Base-by-base conservation (phyloP, 371 early-diverging fungal species). In the Scutellospora calospora region DNA sequence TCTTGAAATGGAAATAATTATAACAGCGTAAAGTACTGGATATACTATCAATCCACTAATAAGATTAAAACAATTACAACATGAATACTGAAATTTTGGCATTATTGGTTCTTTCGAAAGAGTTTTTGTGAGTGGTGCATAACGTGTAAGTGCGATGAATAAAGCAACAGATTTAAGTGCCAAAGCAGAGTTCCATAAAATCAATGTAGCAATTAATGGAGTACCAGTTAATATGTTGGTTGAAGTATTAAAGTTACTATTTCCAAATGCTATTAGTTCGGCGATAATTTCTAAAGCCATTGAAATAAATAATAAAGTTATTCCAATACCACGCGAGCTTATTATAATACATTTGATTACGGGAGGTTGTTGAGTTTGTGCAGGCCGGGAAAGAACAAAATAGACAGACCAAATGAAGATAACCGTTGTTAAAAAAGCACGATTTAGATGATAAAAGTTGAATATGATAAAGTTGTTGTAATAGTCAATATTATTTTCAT, bases 401-500 rank as follows among this genome's bases (percentile, higher is more conserved):
- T 22, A 63, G 29, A 31, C 6, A 14, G 63, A 63, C 63, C 63
- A 63, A 31, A 63, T 63, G 14, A 63, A 63, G 16, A 63, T 29
- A 63, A 63, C 18, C 33, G 63, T 18, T 63, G 31, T 63, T 63
- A 29, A 4, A 18, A 63, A 63, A 5, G 33, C 18, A 18, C 18
- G 27, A 14, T 29, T 63, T 31, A 63, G 4, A 18, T 63, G 33
- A 63, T 63, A 12, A 31, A 33, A 18, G 33, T 63, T 63, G 33
- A 63, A 63, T 9, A 63, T 63, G 25, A 14, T 31, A 63, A 31
- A 63, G 33, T 63, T 63, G 33, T 63, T 63, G 33, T 63, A 63
- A 63, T 5, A 63, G 33, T 63, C 38, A 38, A 9, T 38, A 38
- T 8, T 38, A 38, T 38, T 38, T 8, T 38, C 38, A 38, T 38